Evolutionary conservation across 371 early-diverging fungal genomes (phyloP), one percentile per base, ranked within the genome.

Genomic region (Batkoa obscura): DNA sequence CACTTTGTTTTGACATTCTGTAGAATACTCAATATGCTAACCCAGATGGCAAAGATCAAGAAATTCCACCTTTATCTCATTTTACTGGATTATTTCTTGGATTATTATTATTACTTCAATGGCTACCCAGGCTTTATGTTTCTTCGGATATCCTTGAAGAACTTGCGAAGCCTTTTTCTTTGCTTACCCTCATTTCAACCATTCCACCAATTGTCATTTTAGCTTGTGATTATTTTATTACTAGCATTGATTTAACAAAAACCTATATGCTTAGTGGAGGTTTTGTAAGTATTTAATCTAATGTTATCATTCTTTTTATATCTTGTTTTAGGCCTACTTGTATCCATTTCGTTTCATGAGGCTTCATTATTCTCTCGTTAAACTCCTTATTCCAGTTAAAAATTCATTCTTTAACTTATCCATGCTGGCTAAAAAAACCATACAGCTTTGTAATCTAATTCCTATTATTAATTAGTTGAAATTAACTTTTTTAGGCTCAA

Each of bases 341-440:
- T 79, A 80, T 57, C 83, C 84, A 15, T 69, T 81, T 38, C 67
- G 84, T 2, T 81, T 79, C 59, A 66, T 76, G 65, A 66, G 84
- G 0, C 62, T 84, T 59, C 73, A 83, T 63, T 60, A 71, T 9
- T 64, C 74, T 6, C 58, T 73, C 8, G 55, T 58, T 48, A 61
- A 63, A 35, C 67, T 71, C 48, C 58, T 78, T 50, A 60, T 67
- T 37, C 76, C 80, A 4, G 69, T 74, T 51, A 73, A 77, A 59
- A 75, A 73, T 58, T 55, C 74, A 8, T 58, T 73, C 48, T 58
- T 73, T 35, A 60, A 57, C 41, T 17, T 77, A 47, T 65, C 72
- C 39, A 58, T 68, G 15, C 68, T 79, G 57, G 65, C 71, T 17
- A 67, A 78, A 50, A 79, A 78, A 43, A 71, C 72, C 17, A 50